These are phyloP conservation scores for Paracamarosporium sp. DNA, from an alignment of 2,329 filamentous ascomycete genomes.

Conservation along the genomic window DNA sequence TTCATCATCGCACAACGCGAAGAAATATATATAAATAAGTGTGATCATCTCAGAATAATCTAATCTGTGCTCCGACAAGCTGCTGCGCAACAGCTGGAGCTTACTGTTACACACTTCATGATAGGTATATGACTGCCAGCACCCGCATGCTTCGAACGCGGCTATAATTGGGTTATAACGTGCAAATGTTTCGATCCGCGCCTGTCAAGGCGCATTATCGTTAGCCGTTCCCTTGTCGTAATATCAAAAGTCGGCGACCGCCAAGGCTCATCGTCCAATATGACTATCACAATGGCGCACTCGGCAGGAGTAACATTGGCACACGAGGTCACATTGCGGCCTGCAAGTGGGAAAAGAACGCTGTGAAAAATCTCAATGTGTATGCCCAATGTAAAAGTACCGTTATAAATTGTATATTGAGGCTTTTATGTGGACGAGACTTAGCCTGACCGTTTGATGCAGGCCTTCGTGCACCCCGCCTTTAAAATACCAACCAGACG, in stretches of 20 bases:
- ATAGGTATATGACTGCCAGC: slow-evolving; percentile 16
- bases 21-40: not conserved
- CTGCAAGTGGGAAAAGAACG: not conserved
- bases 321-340: not conserved
- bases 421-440: not conserved
- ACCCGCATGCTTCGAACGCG: slow-evolving; percentile 21
- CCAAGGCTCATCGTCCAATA: not conserved
- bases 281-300: not conserved
- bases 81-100: slow-evolving; percentile 17
- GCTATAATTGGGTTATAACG: slow-evolving; percentile 17
- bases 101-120: slow-evolving; percentile 21
- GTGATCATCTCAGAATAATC: not conserved
- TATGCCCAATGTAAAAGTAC: too few species aligned
- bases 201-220: slow-evolving; percentile 15
- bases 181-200: slow-evolving; percentile 27
- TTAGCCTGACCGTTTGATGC: not conserved
- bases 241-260: not conserved
- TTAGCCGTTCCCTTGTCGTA: slow-evolving; percentile 15
- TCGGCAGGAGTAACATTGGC: not conserved
- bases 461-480: not conserved
- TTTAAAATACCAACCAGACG: not conserved
- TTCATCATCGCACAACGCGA: not conserved
- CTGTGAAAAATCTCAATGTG: not conserved
- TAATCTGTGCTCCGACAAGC: slow-evolving; percentile 10
- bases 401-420: not conserved